phyloP scores from a whole-genome alignment of 2,329 filamentous ascomycete species.

The Penicillium aurantiogriseum region DNA sequence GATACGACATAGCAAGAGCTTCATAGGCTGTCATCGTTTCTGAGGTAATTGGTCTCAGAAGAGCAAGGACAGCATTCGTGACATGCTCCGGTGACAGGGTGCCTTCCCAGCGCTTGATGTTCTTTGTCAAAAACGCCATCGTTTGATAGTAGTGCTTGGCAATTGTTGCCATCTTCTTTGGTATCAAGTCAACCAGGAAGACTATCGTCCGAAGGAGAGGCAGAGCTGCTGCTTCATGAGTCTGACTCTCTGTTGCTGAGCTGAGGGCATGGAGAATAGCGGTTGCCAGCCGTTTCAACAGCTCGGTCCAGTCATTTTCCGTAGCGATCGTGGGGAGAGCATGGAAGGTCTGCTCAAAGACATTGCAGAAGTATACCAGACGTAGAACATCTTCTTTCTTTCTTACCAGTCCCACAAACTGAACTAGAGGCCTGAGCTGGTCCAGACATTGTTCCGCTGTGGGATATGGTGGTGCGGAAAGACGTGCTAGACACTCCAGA shows the following conservation, averaged over 20 bases:
- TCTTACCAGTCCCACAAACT: slow-evolving; percentile 59
- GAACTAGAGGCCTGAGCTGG: slow-evolving; percentile 64
- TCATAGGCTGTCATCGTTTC: slow-evolving; percentile 47
- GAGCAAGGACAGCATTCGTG: slow-evolving; percentile 39
- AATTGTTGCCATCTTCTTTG: slow-evolving; percentile 41
- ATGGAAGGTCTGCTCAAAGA: slow-evolving; percentile 41
- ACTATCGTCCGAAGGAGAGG: slow-evolving; percentile 36
- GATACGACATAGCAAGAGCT: slow-evolving; percentile 46
- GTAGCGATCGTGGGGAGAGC: slow-evolving; percentile 38
- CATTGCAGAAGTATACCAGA: slow-evolving; percentile 46
- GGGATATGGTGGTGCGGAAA: slow-evolving; percentile 32
- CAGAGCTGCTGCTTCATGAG: slow-evolving; percentile 22
- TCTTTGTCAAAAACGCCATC: slow-evolving; percentile 38
- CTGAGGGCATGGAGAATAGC: slow-evolving; percentile 37
- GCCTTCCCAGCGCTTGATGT: slow-evolving; percentile 18
- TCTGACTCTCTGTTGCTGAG: slow-evolving; percentile 14
- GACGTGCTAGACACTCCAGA: slow-evolving; percentile 27
- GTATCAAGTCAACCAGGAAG: slow-evolving; percentile 41
- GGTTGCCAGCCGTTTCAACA: slow-evolving; percentile 40
- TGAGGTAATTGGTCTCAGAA: slow-evolving; percentile 45
- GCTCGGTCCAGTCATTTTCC: slow-evolving; percentile 43
- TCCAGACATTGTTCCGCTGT: slow-evolving; percentile 43
- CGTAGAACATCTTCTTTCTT: slow-evolving; percentile 40
- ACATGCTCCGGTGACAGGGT: slow-evolving; percentile 30
- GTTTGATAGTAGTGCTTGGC: slow-evolving; percentile 41